Conservation (phyloP, 441 rosid genomes). For the Capsella rubella region DNA sequence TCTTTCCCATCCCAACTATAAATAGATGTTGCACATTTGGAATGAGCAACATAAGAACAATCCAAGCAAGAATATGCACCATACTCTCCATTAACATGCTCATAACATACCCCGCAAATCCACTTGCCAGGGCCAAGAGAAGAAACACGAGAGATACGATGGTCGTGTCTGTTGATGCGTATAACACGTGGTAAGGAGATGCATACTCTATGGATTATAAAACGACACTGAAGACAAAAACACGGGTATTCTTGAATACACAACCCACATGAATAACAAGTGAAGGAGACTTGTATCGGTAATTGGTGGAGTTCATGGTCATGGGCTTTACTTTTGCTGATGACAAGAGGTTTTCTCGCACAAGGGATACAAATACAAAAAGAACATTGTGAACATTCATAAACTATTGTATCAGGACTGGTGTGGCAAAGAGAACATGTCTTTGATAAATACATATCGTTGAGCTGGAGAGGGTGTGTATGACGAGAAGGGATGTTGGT, state of each 20-base stretch:
- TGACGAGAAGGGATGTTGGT: constrained; percentile 23
- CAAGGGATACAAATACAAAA: constrained; percentile 2
- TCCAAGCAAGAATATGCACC: constrained; percentile 9
- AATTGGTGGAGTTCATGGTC: constrained; percentile 26
- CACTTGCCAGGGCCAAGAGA: background rate
- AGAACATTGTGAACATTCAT: background rate
- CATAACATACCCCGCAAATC: background rate
- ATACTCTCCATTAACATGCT: background rate
- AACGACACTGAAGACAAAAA: background rate
- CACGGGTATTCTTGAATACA: background rate
- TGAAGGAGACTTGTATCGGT: background rate
- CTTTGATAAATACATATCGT: rapidly evolving
- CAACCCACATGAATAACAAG: constrained; percentile 26
- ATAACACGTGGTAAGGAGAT: constrained; percentile 18
- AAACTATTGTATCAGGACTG: background rate
- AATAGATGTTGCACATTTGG: background rate
- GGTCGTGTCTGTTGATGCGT: constrained; percentile 19
- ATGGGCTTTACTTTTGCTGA: constrained; percentile 12
- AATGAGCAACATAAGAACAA: constrained; percentile 17
- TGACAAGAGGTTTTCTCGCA: constrained; percentile 6
- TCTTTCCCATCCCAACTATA: constrained; percentile 6
- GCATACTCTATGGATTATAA: constrained; percentile 10
- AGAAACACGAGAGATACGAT: constrained; percentile 4
- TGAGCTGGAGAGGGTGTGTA: constrained; percentile 15
- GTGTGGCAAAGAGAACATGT: background rate